Base-by-base conservation (phyloP, 164 flowering plant genomes). In the Cinnamomum chago region DNA sequence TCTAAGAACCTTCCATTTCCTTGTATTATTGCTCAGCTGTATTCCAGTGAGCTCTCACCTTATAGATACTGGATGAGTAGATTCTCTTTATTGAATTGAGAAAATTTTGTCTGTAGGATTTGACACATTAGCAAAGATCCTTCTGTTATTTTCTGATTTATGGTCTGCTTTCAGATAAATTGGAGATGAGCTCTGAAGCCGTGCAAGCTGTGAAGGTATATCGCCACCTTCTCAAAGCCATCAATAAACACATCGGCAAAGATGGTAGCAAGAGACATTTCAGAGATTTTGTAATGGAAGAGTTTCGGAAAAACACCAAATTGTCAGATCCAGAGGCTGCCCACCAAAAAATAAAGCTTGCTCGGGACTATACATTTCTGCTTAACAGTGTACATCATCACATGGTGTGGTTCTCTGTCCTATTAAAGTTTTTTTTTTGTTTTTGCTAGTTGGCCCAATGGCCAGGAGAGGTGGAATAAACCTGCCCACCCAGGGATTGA, bases 361-460 rank as follows among this genome's bases (percentile, higher is more conserved):
- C 97, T 12, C 81, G 62, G 22, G 86, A 95, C 81, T 93, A 92
- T 79, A 84, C 94, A 52, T 87, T 62, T 68, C 70, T 90, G 47
- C 91, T 95, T 18, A 90, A 86, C 72, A 92, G 92, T 71, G 90
- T 95, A 62, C 98, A 93, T 78, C 96, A 92, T 79, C 99, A 95
- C 73, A 86, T 87, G 98, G 97, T 90, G 80, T 69, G 25, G 25
- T 76, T 66, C 35, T 30, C 35, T 30, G 35, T 30, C 35, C 35
- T 30, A 30, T 30, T 22, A 52, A 15, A 25, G 62, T 35, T 62
- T 7, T n/a, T 18, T 68, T 18, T 20, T 40, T 25, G 25, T 20
- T 52, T 50, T 13, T 1, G 20, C 51, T 17, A 52, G 20, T 52
- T 0, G 58, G 18, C 1, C 17, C 20, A 3, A 1, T 13, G 20